Base-by-base conservation (phyloP, 2,329 filamentous ascomycete species). In the Colletotrichum tamarilloi region DNA sequence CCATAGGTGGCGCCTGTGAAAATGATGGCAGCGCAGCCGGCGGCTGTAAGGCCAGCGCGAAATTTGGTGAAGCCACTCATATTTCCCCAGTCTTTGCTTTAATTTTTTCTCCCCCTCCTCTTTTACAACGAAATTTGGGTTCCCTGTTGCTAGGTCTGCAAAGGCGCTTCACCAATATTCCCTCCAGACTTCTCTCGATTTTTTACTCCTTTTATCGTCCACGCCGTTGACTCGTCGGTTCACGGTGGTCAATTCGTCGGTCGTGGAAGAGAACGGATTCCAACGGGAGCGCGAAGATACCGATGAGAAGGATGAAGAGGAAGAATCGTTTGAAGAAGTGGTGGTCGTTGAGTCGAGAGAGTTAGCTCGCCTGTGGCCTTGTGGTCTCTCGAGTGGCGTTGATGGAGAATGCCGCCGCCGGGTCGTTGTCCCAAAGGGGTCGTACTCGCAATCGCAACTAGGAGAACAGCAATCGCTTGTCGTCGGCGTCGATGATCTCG, bases 1-100 rank as follows among this genome's bases (percentile, higher is more conserved):
- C 87, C 87, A 68, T 87, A 87, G 59, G 86, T 81, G 57, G 84
- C 79, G 71, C 86, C 86, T 38, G 87, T 85, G 72, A 84, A 80
- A 73, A 87, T 82, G 69, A 87, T 82, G 72, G 85, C 85, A 3
- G 83, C 84, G 74, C 87, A 83, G 42, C 85, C 86, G 42, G 79
- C 82, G n/a, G 87, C 86, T 68, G 79, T 75, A 32, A 78, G 73
- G 46, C 75, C 76, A 46, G 76, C 75, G 52, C 74, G 74, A 32
- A 76, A 75, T 74, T 78, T 80, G 16, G 57, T 73, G 42, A 76
- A 73, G 38, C 72, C 75, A 19, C 73, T 63, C 68, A 69, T 74
- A 5, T 22, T 46, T 57, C 5, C 32, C 32, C 24, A 7, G 32
- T 32, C 22, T 28, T 22, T 56, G 11, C n/a, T 52, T 16, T 35